A percentile compares a stretch with the other conserved stretches of the same genome.
Evolutionary conservation across 2,329 filamentous ascomycete species (phyloP).

Genomic region (Gremmenia infestans): DNA sequence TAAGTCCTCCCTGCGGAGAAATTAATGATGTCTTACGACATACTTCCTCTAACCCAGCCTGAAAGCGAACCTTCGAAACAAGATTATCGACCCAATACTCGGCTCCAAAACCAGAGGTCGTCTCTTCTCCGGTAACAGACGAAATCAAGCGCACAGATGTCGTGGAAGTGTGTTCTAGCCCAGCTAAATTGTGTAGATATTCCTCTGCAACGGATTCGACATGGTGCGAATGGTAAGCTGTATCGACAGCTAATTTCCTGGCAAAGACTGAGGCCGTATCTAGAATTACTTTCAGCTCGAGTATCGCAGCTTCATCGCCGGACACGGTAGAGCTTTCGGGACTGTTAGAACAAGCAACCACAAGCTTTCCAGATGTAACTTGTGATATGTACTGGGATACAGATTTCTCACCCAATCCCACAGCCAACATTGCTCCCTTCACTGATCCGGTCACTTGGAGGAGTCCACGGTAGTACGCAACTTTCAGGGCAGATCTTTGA

Average conservation of each 20-base stretch:
- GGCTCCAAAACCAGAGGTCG: not conserved
- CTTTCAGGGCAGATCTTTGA: conserved; percentile 16
- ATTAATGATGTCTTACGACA: no score
- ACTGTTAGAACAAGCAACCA: conserved; percentile 31
- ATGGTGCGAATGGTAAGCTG: conserved; percentile 37
- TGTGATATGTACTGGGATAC: conserved; percentile 1
- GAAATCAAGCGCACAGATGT: not conserved
- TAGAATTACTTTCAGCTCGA: conserved; percentile 4
- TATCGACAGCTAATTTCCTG: conserved; percentile 32
- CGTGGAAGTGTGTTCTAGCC: not conserved
- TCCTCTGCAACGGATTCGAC: conserved; percentile 18
- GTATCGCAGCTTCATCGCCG: conserved; percentile 13
- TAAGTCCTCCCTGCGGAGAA: not conserved
- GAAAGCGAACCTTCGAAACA: not conserved
- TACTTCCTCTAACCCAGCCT: not conserved
- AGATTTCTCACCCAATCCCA: conserved; percentile 32
- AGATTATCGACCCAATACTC: not conserved
- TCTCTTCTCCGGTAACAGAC: not conserved
- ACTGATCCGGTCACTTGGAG: conserved; percentile 22
- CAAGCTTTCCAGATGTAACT: conserved; percentile 12
- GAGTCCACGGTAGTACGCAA: conserved; percentile 24
- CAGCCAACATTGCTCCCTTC: conserved; percentile 50
- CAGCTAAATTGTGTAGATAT: not conserved
- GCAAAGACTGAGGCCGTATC: conserved; percentile 26
- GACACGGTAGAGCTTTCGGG: conserved; percentile 20